These are phyloP conservation scores for Camelina neglecta DNA, from an alignment of 345 rosid genomes.

Conservation along the genomic window DNA sequence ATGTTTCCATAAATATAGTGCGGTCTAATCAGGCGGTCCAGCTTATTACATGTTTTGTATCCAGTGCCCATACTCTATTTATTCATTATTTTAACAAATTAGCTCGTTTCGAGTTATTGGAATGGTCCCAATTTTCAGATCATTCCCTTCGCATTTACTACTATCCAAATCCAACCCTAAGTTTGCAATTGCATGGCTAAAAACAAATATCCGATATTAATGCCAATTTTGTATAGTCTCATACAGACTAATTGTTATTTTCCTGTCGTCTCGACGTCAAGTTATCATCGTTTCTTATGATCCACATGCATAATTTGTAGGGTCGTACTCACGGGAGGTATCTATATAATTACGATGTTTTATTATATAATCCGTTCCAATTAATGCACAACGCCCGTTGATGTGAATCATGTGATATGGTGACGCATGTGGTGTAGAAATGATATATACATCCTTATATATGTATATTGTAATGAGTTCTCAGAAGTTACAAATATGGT, in stretches of 20 bases:
- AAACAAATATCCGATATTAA: constrained; percentile 14
- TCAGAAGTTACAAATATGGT: constrained; percentile 6
- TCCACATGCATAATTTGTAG: constrained; percentile 37
- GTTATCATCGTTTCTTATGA: constrained; percentile 26
- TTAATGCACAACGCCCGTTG: constrained; percentile 22
- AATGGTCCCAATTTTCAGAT: constrained; percentile 39
- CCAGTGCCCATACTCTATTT: constrained; percentile 33
- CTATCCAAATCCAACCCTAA: constrained; percentile 34
- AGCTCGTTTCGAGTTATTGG: constrained; percentile 26
- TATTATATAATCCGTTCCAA: constrained; percentile 10
- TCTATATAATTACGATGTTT: constrained; percentile 26
- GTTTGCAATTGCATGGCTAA: constrained; percentile 42
- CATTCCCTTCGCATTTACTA: constrained; percentile 44
- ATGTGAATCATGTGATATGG: constrained; percentile 5
- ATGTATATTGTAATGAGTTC: constrained; percentile 8
- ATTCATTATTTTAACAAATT: constrained; percentile 1
- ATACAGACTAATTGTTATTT: constrained; percentile 14
- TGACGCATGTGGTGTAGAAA: constrained; percentile 28
- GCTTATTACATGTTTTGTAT: constrained; percentile 1
- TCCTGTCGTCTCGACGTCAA: constrained; percentile 21
- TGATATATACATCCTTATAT: not conserved
- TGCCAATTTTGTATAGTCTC: constrained; percentile 27
- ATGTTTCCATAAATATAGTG: constrained; percentile 1
- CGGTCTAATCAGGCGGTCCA: constrained; percentile 25
- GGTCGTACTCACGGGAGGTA: constrained; percentile 17